These are phyloP conservation scores for Cyclotella kingstonii DNA, from an alignment of 108 stramenopile species.

Conservation along the genomic window DNA sequence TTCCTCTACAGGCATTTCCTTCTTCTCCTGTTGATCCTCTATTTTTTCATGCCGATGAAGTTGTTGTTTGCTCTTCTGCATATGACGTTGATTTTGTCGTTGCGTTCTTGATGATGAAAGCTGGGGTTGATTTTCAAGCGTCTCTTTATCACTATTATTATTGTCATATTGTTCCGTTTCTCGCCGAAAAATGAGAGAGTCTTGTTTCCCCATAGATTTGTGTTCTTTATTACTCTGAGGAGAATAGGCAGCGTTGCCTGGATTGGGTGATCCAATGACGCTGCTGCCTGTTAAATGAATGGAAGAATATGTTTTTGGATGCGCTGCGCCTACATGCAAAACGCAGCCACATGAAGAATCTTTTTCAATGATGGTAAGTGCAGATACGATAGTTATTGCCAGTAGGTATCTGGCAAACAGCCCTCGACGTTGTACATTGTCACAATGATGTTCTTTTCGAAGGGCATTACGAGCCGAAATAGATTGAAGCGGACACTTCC, in stretches of 20 bases:
- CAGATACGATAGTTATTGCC: no score
- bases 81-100: constrained; percentile 15
- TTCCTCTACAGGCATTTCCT: no score
- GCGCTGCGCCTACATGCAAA: background rate
- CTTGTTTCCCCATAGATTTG: background rate
- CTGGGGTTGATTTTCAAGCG: background rate
- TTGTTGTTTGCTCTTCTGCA: constrained; percentile 5
- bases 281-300: background rate
- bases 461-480: no score
- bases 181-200: no score
- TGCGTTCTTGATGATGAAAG: background rate
- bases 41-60: background rate
- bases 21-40: background rate
- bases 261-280: constrained; percentile 10
- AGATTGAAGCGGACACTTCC: no score
- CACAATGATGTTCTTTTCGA: no score
- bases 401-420: no score
- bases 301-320: background rate
- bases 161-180: background rate
- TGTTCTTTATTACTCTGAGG: background rate
- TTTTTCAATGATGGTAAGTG: no score
- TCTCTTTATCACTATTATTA: no score
- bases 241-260: background rate
- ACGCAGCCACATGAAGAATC: no score
- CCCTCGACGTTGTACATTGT: no score